These are phyloP conservation scores for Medicago truncatula DNA, from an alignment of 306 rosid genomes.

Conservation along the genomic window MtrunA17r5.0-ANR NC_053048.1:40954501-40955000, in stretches of 20 bases:
- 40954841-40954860: slow-evolving; percentile 65
- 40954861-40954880: slow-evolving; percentile 59
- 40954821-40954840: slow-evolving; percentile 54
- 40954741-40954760: too few relatives aligned
- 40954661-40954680: slow-evolving; percentile 50
- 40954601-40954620: slow-evolving; percentile 28
- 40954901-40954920: slow-evolving; percentile 42
- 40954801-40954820: too few relatives aligned
- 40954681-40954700: slow-evolving; percentile 46
- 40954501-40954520: not conserved
- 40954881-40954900: slow-evolving; percentile 79
- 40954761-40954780: too few relatives aligned
- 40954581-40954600: slow-evolving; percentile 33
- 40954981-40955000: too few relatives aligned
- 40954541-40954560: not conserved
- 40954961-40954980: too few relatives aligned
- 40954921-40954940: too few relatives aligned
- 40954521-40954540: not conserved
- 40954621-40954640: slow-evolving; percentile 45
- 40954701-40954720: not conserved
- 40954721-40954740: too few relatives aligned
- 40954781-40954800: too few relatives aligned
- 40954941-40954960: too few relatives aligned
- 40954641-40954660: slow-evolving; percentile 11
- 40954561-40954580: slow-evolving; percentile 35